These are phyloP conservation scores for Pichia californica DNA, from an alignment of 805 yeast genomes.

Conservation along the genomic window DNA sequence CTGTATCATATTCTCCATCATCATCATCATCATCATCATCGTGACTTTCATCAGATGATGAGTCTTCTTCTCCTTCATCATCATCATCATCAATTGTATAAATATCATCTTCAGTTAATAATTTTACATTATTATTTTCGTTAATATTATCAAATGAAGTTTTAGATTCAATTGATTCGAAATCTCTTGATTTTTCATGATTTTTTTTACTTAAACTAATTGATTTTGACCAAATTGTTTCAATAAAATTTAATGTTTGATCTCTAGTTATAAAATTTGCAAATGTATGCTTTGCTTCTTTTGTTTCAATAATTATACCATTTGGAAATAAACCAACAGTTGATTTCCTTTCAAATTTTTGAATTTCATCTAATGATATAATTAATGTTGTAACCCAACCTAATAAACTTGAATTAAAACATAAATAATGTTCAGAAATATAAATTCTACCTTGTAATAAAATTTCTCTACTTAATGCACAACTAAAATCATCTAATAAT, in stretches of 20 bases:
- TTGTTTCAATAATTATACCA: conserved; percentile 70
- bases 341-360: conserved; percentile 67
- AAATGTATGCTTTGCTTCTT: conserved; percentile 61
- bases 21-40: conserved; percentile 5
- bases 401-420: conserved; percentile 80
- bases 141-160: conserved; percentile 11
- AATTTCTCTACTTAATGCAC: conserved; percentile 85
- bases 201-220: conserved; percentile 24
- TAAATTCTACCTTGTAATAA: conserved; percentile 83
- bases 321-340: conserved; percentile 91
- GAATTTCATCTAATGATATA: conserved; percentile 65
- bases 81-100: conserved; percentile 27
- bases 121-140: background rate
- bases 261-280: conserved; percentile 87
- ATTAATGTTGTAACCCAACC: conserved; percentile 88
- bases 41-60: conserved; percentile 14
- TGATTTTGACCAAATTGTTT: conserved; percentile 58
- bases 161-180: conserved; percentile 19
- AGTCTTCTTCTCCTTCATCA: conserved; percentile 21
- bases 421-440: conserved; percentile 67
- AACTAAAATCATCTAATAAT: conserved; percentile 78
- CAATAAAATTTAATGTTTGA: conserved; percentile 62
- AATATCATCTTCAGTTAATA: conserved; percentile 25
- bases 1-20: conserved; percentile 21
- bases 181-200: conserved; percentile 21